These are phyloP conservation scores for Stachybotrys echinatus DNA, from an alignment of 2,329 filamentous ascomycete species.

Conservation along the genomic window DNA sequence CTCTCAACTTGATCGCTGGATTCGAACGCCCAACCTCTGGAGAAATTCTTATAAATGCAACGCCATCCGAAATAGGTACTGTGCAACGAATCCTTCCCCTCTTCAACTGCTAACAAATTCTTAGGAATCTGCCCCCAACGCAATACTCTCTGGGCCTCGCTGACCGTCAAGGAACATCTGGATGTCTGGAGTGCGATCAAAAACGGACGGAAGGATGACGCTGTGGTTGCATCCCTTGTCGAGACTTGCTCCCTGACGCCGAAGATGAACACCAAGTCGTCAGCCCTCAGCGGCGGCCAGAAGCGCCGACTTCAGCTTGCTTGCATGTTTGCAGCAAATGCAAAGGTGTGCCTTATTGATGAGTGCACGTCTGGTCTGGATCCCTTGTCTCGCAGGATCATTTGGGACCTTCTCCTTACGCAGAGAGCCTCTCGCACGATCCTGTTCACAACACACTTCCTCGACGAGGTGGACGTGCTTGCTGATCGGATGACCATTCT, in stretches of 20 bases:
- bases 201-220: slow-evolving; percentile 31
- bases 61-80: too few relatives aligned
- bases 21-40: too few relatives aligned
- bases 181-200: slow-evolving; percentile 60
- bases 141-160: slow-evolving; percentile 62
- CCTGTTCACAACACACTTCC: slow-evolving; percentile 64
- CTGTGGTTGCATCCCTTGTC: slow-evolving; percentile 45
- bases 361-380: slow-evolving; percentile 66
- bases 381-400: slow-evolving; percentile 59
- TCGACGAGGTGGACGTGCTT: slow-evolving; percentile 65
- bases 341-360: slow-evolving; percentile 62
- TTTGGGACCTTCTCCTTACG: slow-evolving; percentile 64
- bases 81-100: too few relatives aligned
- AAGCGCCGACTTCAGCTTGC: slow-evolving; percentile 66
- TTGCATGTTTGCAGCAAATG: slow-evolving; percentile 66
- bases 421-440: slow-evolving; percentile 59
- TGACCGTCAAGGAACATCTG: slow-evolving; percentile 62
- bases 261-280: slow-evolving; percentile 50
- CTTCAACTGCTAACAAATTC: slow-evolving; percentile 46
- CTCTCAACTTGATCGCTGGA: too few relatives aligned
- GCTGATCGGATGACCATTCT: slow-evolving; percentile 64
- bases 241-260: slow-evolving; percentile 53
- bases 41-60: too few relatives aligned
- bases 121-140: slow-evolving; percentile 59
- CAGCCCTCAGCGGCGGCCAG: slow-evolving; percentile 61